Evolutionary conservation across 129 eudicot species (phyloP).

Genomic region (Artemisia annua): DNA sequence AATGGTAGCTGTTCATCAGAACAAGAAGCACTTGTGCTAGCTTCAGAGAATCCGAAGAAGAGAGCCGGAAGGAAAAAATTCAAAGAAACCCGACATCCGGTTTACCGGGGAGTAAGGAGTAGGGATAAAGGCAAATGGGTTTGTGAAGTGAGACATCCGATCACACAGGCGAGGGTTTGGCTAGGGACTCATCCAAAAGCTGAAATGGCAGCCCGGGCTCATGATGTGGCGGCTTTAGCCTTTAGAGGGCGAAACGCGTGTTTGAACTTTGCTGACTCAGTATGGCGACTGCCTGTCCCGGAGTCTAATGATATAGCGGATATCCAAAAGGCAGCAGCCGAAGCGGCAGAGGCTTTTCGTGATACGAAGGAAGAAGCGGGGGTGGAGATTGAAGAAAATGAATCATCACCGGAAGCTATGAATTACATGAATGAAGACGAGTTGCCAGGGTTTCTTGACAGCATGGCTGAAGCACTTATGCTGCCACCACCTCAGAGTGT

Average conservation of each 20-base stretch:
- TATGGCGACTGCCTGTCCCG: constrained; percentile 67
- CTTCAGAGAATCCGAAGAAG: constrained; percentile 39
- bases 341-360: constrained; percentile 67
- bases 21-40: constrained; percentile 30
- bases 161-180: constrained; percentile 40
- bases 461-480: constrained; percentile 74
- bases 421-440: constrained; percentile 51
- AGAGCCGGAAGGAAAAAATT: constrained; percentile 59
- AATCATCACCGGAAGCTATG: constrained; percentile 23
- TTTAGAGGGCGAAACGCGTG: constrained; percentile 58
- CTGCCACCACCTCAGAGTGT: constrained; percentile 51
- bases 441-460: constrained; percentile 40
- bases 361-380: constrained; percentile 7
- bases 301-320: constrained; percentile 46
- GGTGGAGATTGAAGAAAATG: neutral
- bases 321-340: constrained; percentile 61
- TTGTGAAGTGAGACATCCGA: constrained; percentile 42
- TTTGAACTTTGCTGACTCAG: constrained; percentile 68
- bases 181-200: constrained; percentile 39
- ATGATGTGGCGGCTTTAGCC: constrained; percentile 44
- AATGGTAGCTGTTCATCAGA: constrained; percentile 1
- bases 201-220: constrained; percentile 52
- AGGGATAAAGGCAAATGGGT: constrained; percentile 46
- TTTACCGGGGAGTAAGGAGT: constrained; percentile 44
- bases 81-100: constrained; percentile 52